Percentiles rank a stretch among this genome's conserved stretches.
Conservation (phyloP, 805 yeast genomes). For the Hanseniaspora guilliermondii region DNA sequence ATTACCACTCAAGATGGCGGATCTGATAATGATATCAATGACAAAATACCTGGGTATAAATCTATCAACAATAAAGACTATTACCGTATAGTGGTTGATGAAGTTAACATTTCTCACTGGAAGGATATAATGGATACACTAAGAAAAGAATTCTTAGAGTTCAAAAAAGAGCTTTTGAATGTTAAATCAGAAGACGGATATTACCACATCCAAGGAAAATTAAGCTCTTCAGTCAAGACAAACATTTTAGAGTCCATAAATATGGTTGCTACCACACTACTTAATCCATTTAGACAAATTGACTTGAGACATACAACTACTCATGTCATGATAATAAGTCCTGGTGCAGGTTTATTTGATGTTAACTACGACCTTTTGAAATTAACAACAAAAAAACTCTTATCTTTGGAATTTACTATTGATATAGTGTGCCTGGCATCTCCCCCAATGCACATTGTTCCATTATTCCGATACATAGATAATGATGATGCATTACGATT, state of each 20-base stretch:
- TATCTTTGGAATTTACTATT: slow-evolving; percentile 70
- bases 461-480: slow-evolving; percentile 64
- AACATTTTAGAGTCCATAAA: slow-evolving; percentile 79
- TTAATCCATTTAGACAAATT: slow-evolving; percentile 68
- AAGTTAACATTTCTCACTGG: slow-evolving; percentile 82
- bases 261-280: slow-evolving; percentile 63
- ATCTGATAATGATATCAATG: slow-evolving; percentile 30
- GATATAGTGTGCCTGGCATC: slow-evolving; percentile 81
- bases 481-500: slow-evolving; percentile 40
- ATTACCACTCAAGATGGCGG: slow-evolving; percentile 28
- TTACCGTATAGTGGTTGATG: slow-evolving; percentile 89
- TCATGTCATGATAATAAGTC: slow-evolving; percentile 78
- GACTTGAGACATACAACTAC: slow-evolving; percentile 82
- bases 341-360: slow-evolving; percentile 89
- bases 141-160: slow-evolving; percentile 70
- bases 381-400: slow-evolving; percentile 61
- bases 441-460: slow-evolving; percentile 87
- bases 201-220: slow-evolving; percentile 40
- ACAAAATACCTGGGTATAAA: slow-evolving; percentile 58
- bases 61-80: slow-evolving; percentile 60
- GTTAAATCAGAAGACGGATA: slow-evolving; percentile 27
- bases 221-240: slow-evolving; percentile 81
- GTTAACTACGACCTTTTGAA: slow-evolving; percentile 69
- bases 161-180: slow-evolving; percentile 59
- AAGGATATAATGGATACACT: slow-evolving; percentile 79